These are phyloP conservation scores for Colletotrichum sp. DNA, from an alignment of 2,329 filamentous ascomycete species.

Conservation along the genomic window DNA sequence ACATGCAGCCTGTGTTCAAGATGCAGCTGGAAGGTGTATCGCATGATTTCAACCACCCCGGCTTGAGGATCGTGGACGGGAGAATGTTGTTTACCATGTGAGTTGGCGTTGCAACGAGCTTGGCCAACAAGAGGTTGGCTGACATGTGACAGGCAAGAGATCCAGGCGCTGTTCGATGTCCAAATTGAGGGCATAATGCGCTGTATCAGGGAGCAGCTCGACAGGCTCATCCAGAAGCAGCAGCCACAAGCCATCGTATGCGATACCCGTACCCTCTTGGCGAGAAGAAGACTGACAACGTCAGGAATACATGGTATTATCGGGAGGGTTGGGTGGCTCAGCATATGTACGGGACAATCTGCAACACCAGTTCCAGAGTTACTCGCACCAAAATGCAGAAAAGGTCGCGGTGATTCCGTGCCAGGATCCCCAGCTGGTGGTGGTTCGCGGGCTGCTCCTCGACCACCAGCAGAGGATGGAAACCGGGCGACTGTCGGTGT, in stretches of 20 bases:
- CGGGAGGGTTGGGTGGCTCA: constrained; percentile 50
- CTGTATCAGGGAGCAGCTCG: constrained; percentile 43
- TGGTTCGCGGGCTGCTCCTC: constrained; percentile 57
- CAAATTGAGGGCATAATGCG: constrained; percentile 43
- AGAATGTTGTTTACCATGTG: constrained; percentile 44
- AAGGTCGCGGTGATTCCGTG: constrained; percentile 45
- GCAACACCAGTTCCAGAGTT: constrained; percentile 37
- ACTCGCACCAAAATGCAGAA: constrained; percentile 38
- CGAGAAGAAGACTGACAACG: constrained; percentile 4
- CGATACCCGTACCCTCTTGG: background rate
- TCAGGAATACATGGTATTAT: constrained; percentile 48
- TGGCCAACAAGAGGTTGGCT: background rate
- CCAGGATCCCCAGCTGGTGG: constrained; percentile 59
- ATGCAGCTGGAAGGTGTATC: constrained; percentile 48
- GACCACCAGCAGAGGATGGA: constrained; percentile 55
- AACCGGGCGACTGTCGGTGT: constrained; percentile 42
- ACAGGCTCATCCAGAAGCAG: constrained; percentile 38
- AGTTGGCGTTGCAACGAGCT: constrained; percentile 7
- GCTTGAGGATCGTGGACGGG: constrained; percentile 42
- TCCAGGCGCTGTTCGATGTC: constrained; percentile 17
- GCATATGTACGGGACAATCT: constrained; percentile 49
- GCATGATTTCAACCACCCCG: constrained; percentile 41
- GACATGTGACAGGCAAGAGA: background rate
- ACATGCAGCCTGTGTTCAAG: constrained; percentile 43
- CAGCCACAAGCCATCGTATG: constrained; percentile 38